Percentiles rank a stretch among this genome's conserved stretches.
Evolutionary conservation across 2,329 filamentous ascomycete species (phyloP).

Genomic region (Rhinocladiella similis): DNA sequence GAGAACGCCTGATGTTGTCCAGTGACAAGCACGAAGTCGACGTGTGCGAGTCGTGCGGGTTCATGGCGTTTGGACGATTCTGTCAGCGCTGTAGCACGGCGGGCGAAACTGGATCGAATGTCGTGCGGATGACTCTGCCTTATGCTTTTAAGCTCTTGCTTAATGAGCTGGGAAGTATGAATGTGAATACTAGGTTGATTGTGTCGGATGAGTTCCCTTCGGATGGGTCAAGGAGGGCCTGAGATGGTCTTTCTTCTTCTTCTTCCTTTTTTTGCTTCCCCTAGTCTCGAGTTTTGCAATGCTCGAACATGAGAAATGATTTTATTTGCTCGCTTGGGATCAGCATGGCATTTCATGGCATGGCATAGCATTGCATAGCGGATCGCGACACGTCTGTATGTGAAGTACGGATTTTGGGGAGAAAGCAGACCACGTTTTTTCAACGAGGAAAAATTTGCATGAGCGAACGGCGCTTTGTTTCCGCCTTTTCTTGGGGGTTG

Average conservation of each 20-base stretch:
- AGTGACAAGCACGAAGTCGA: constrained; percentile 90
- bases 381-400: background rate
- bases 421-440: background rate
- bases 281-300: background rate
- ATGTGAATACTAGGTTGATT: constrained; percentile 89
- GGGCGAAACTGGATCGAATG: constrained; percentile 70
- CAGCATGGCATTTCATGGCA: background rate
- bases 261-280: too few relatives aligned
- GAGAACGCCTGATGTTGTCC: constrained; percentile 92
- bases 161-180: constrained; percentile 97
- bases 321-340: background rate
- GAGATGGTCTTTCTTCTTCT: background rate
- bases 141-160: constrained; percentile 96
- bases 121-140: constrained; percentile 92
- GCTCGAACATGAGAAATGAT: too few relatives aligned
- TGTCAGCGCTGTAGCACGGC: constrained; percentile 73
- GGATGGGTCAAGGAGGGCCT: constrained; percentile 22
- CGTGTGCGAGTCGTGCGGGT: constrained; percentile 88
- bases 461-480: background rate
- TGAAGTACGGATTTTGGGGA: background rate
- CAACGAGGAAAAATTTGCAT: background rate
- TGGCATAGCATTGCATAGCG: background rate
- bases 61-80: constrained; percentile 94
- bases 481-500: too few relatives aligned
- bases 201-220: constrained; percentile 89